phyloP scores from a whole-genome alignment of 2,329 filamentous ascomycete species.

The Calonectria pteridis region DNA sequence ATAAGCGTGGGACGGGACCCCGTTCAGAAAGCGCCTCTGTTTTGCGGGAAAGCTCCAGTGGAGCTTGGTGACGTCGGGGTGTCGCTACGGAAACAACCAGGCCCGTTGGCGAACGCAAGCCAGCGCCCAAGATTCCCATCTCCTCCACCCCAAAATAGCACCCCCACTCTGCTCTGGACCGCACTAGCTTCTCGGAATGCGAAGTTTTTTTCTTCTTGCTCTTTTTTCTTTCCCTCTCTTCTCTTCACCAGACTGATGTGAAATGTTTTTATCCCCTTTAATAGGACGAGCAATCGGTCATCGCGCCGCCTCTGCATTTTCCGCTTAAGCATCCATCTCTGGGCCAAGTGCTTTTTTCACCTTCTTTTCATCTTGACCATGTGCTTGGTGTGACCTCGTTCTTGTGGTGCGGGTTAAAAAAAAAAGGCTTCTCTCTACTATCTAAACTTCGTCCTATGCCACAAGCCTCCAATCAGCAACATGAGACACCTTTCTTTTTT shows the following conservation, averaged over 20 bases:
- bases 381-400: constrained; percentile 15
- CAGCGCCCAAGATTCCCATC: not conserved
- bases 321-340: not conserved
- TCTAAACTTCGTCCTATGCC: not conserved
- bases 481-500: not conserved
- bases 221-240: not conserved
- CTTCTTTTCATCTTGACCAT: not conserved
- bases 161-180: constrained; percentile 21
- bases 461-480: not conserved
- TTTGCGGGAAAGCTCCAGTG: constrained; percentile 28
- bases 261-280: constrained; percentile 16
- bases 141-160: not conserved
- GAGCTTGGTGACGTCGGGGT: constrained; percentile 42
- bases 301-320: not conserved
- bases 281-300: not conserved
- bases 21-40: constrained; percentile 1
- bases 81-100: constrained; percentile 47
- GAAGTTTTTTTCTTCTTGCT: constrained; percentile 13
- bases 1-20: not conserved
- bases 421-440: constrained; percentile 1
- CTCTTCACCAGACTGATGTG: constrained; percentile 22
- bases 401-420: constrained; percentile 2
- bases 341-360: not conserved
- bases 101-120: not conserved
- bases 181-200: constrained; percentile 6